Conservation (phyloP, 2,329 filamentous ascomycete species). For the Neocatenulostroma microsporum region DNA sequence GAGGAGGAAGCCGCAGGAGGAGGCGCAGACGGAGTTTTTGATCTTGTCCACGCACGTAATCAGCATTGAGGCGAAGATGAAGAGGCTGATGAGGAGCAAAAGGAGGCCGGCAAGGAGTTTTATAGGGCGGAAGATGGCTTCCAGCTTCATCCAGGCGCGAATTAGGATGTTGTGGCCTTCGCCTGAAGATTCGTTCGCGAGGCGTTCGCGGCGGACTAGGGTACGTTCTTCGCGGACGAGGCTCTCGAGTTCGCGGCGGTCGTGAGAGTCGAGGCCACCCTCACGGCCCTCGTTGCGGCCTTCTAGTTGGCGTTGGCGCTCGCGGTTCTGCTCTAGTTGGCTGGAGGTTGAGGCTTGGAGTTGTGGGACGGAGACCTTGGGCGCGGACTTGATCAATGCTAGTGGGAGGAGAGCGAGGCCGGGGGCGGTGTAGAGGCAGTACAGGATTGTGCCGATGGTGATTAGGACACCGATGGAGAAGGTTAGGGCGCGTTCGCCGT, state of each 20-base stretch:
- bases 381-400: constrained; percentile 84
- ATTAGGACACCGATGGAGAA: constrained; percentile 86
- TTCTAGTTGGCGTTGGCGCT: constrained; percentile 86
- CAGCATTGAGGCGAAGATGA: constrained; percentile 87
- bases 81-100: constrained; percentile 62
- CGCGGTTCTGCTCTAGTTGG: constrained; percentile 77
- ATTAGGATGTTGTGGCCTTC: constrained; percentile 69
- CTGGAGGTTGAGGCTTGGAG: constrained; percentile 68
- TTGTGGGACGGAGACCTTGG: constrained; percentile 73
- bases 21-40: constrained; percentile 87
- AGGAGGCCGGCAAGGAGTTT: constrained; percentile 80
- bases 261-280: constrained; percentile 70
- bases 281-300: constrained; percentile 70
- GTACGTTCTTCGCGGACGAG: constrained; percentile 87
- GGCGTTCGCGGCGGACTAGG: constrained; percentile 75
- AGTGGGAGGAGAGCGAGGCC: constrained; percentile 85
- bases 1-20: constrained; percentile 84
- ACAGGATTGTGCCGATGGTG: constrained; percentile 76
- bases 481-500: constrained; percentile 83
- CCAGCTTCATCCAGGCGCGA: constrained; percentile 68
- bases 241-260: constrained; percentile 78
- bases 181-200: constrained; percentile 74
- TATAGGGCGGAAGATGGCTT: constrained; percentile 75
- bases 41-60: constrained; percentile 95
- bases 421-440: constrained; percentile 78